Evolutionary conservation across 169 alveolate genomes (phyloP).

Genomic region (Cystoisospora suis): DNA sequence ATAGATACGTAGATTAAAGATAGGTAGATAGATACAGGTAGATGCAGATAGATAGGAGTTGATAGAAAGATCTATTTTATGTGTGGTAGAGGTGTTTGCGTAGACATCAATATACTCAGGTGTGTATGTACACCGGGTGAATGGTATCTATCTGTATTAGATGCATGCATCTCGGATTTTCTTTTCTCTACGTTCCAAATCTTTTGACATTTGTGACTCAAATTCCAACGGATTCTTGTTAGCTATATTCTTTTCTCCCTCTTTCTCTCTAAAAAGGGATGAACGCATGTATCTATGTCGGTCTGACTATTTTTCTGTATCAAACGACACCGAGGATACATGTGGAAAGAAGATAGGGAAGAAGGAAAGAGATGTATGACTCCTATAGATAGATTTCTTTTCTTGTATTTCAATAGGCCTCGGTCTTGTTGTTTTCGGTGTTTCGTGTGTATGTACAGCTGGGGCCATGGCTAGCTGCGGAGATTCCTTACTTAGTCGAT

Average conservation of each 20-base stretch:
- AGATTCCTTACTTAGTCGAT: slow-evolving; percentile 90
- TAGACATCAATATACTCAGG: too few species aligned
- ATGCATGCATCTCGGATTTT: background rate
- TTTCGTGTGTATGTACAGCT: slow-evolving; percentile 73
- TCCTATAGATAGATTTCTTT: too few species aligned
- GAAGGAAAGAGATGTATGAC: background rate
- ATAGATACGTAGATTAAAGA: background rate
- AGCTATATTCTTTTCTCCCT: background rate
- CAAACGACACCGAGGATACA: background rate
- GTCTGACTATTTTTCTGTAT: too few species aligned
- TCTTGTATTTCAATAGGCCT: background rate
- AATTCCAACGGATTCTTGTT: background rate
- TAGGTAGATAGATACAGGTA: background rate
- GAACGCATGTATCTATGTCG: too few species aligned
- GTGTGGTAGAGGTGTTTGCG: background rate
- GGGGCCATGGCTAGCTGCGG: slow-evolving; percentile 99
- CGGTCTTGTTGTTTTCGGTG: slow-evolving; percentile 36
- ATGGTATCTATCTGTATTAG: background rate
- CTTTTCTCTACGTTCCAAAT: too few species aligned
- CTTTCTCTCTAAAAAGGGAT: too few species aligned
- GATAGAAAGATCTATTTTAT: background rate
- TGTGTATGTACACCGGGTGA: background rate
- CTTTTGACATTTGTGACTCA: too few species aligned
- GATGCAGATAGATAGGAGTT: background rate
- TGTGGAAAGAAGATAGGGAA: background rate